These are phyloP conservation scores for Mucor indicus DNA, from an alignment of 371 early-diverging fungal species.

Conservation along the genomic window DNA sequence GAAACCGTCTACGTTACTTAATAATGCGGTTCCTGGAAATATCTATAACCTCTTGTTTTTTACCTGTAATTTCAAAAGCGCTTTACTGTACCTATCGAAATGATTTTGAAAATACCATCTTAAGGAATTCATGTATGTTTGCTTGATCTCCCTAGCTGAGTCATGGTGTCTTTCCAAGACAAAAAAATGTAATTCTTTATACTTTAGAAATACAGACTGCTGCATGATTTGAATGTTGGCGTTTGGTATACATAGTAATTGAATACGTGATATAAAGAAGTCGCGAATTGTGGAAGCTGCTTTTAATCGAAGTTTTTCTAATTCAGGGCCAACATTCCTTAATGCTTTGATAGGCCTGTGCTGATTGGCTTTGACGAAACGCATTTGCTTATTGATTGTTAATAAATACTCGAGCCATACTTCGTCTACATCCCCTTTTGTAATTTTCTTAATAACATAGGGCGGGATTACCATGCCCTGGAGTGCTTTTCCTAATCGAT, in stretches of 20 bases:
- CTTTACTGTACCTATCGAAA: slow-evolving; percentile 84
- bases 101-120: slow-evolving; percentile 82
- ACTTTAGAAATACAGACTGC: slow-evolving; percentile 83
- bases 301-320: slow-evolving; percentile 81
- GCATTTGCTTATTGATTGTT: slow-evolving; percentile 83
- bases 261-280: slow-evolving; percentile 80
- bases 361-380: slow-evolving; percentile 68
- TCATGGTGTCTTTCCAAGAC: slow-evolving; percentile 85
- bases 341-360: slow-evolving; percentile 64
- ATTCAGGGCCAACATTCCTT: slow-evolving; percentile 84
- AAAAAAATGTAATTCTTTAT: slow-evolving; percentile 84
- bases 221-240: slow-evolving; percentile 92
- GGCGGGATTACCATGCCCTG: slow-evolving; percentile 85
- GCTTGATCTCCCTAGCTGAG: slow-evolving; percentile 83
- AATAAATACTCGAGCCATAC: slow-evolving; percentile 75
- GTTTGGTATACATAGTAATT: slow-evolving; percentile 79
- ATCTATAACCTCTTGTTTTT: not conserved
- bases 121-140: slow-evolving; percentile 79
- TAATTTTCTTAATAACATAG: slow-evolving; percentile 78
- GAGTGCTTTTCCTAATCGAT: slow-evolving; percentile 62
- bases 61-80: slow-evolving; percentile 73
- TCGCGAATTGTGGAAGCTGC: slow-evolving; percentile 83
- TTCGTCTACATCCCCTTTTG: slow-evolving; percentile 87
- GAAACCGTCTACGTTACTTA: slow-evolving; percentile 63
- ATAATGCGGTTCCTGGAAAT: too few species aligned